phyloP scores from a whole-genome alignment of 2,329 filamentous ascomycete species.

The Cladophialophora yegresii region DNA sequence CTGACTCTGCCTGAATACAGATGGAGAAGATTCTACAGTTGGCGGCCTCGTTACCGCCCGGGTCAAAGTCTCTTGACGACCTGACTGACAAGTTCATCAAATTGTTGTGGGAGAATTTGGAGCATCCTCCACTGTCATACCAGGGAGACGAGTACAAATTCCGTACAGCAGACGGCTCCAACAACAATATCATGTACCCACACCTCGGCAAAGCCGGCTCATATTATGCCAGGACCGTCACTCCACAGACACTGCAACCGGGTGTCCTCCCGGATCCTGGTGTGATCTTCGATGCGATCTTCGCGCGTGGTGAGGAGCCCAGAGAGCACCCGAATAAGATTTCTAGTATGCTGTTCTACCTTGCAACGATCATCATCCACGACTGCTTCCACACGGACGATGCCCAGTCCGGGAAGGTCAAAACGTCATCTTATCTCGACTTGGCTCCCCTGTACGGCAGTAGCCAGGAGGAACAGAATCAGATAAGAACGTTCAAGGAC shows the following conservation, averaged over 20 bases:
- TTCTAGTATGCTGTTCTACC: constrained; percentile 70
- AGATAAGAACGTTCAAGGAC: constrained; percentile 61
- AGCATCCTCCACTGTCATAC: constrained; percentile 42
- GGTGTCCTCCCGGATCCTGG: constrained; percentile 63
- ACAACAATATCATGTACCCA: constrained; percentile 58
- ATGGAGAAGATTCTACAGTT: constrained; percentile 37
- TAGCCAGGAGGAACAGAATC: constrained; percentile 59
- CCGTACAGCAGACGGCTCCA: constrained; percentile 40
- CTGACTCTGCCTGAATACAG: constrained; percentile 18
- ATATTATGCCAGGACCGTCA: constrained; percentile 64
- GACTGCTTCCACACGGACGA: constrained; percentile 64
- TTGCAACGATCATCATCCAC: constrained; percentile 65
- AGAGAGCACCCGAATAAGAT: constrained; percentile 66
- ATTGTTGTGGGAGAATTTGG: constrained; percentile 40
- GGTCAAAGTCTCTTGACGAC: constrained; percentile 36
- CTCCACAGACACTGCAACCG: constrained; percentile 55
- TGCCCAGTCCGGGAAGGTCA: constrained; percentile 60
- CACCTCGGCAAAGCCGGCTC: constrained; percentile 63
- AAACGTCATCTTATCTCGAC: constrained; percentile 71
- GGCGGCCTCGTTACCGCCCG: constrained; percentile 36
- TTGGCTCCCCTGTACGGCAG: constrained; percentile 69
- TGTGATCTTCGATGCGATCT: constrained; percentile 65
- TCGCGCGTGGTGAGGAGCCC: constrained; percentile 56
- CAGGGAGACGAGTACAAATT: constrained; percentile 41
- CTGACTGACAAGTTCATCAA: constrained; percentile 39